A percentile compares a stretch with the other conserved stretches of the same genome.
These are phyloP conservation scores for Wickerhamomyces subpelliculosus DNA, from an alignment of 805 yeast species.

Conservation along the genomic window DNA sequence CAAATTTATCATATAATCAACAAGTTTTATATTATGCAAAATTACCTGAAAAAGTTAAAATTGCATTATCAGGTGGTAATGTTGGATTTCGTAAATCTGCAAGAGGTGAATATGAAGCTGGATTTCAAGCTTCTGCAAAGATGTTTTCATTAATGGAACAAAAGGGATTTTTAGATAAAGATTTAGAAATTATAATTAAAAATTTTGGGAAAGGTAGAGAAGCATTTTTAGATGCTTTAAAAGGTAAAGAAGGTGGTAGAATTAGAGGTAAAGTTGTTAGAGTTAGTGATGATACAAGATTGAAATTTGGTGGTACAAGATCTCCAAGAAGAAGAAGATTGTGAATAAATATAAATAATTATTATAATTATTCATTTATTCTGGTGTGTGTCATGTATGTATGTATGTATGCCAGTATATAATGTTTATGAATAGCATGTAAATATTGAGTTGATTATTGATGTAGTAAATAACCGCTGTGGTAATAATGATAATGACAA, in stretches of 20 bases:
- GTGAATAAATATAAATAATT: conserved; percentile 19
- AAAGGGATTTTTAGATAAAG: conserved; percentile 45
- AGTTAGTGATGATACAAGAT: conserved; percentile 69
- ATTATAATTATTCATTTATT: no score
- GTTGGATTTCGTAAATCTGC: conserved; percentile 86
- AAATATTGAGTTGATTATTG: conserved; percentile 6
- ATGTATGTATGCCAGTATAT: not conserved
- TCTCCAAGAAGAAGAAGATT: conserved; percentile 78
- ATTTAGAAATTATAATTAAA: conserved; percentile 70
- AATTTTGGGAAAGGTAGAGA: conserved; percentile 87
- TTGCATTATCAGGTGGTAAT: conserved; percentile 73
- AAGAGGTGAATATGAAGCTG: conserved; percentile 90
- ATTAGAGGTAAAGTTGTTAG: conserved; percentile 63
- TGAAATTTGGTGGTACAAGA: conserved; percentile 90
- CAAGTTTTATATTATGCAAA: conserved; percentile 71
- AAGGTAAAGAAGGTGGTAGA: conserved; percentile 79
- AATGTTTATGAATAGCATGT: not conserved
- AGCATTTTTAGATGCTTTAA: conserved; percentile 76
- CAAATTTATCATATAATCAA: conserved; percentile 52
- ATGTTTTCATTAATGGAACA: conserved; percentile 69
- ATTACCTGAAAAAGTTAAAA: conserved; percentile 67
- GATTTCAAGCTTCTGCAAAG: conserved; percentile 73
- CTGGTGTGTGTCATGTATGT: not conserved
- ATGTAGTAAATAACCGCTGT: no score
- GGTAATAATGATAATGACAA: no score